Evolutionary conservation across 2,329 filamentous ascomycete genomes (phyloP).

Genomic region (Alternaria brassicicola): DNA sequence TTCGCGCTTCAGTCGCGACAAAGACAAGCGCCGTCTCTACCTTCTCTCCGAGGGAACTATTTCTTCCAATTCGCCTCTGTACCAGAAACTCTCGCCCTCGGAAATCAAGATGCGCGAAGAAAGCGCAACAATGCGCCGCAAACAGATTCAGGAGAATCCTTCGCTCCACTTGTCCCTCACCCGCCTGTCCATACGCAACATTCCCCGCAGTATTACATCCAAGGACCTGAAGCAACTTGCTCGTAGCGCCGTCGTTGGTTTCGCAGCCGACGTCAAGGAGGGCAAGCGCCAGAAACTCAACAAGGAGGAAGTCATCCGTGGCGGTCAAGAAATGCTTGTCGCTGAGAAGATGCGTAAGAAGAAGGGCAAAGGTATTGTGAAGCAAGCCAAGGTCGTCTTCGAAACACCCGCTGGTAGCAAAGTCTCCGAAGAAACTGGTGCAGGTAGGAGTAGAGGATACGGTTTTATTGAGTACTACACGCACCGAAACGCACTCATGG

Average conservation of each 20-base stretch:
- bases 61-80: constrained; percentile 75
- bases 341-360: constrained; percentile 79
- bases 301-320: constrained; percentile 85
- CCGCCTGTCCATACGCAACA: constrained; percentile 87
- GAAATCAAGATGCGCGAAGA: constrained; percentile 89
- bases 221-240: constrained; percentile 93
- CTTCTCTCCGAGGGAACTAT: constrained; percentile 87
- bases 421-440: constrained; percentile 75
- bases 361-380: constrained; percentile 85
- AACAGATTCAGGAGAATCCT: constrained; percentile 88
- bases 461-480: constrained; percentile 97
- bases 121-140: constrained; percentile 84
- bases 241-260: constrained; percentile 89
- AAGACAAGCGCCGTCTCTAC: constrained; percentile 89
- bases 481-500: constrained; percentile 94
- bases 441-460: constrained; percentile 86
- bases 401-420: constrained; percentile 87
- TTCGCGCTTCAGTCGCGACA: constrained; percentile 70
- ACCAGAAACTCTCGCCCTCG: constrained; percentile 73
- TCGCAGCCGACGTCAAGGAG: constrained; percentile 85
- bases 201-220: constrained; percentile 80
- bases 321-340: constrained; percentile 78
- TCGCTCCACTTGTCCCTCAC: constrained; percentile 87
- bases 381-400: constrained; percentile 93
- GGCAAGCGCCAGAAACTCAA: constrained; percentile 78